Evolutionary conservation across 1,139 yeast species (phyloP).

Genomic region (Scheffersomyces segobiensis): DNA sequence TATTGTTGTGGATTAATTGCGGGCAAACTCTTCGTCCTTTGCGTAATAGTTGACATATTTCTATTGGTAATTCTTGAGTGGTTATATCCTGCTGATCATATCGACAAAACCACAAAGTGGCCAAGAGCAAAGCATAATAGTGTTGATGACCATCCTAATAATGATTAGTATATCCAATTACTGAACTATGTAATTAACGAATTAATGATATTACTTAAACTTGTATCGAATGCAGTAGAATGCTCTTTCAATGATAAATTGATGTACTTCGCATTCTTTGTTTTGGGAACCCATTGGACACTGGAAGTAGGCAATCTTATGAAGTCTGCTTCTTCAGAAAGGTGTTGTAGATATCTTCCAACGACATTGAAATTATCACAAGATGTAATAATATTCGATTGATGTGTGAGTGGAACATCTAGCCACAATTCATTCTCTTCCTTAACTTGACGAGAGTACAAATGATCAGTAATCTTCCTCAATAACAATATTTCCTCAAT

Average conservation of each 20-base stretch:
- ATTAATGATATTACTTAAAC: not conserved
- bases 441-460: constrained; percentile 4
- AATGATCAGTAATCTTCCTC: constrained; percentile 22
- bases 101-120: constrained; percentile 81
- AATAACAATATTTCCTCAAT: constrained; percentile 39
- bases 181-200: not conserved
- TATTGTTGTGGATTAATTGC: constrained; percentile 83
- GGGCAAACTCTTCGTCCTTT: constrained; percentile 74
- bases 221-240: not conserved
- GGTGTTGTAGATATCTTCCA: constrained; percentile 5
- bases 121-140: constrained; percentile 37
- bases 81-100: constrained; percentile 63
- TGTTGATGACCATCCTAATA: not conserved
- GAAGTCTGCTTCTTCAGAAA: constrained; percentile 9
- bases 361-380: constrained; percentile 4
- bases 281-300: constrained; percentile 21
- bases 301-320: constrained; percentile 9
- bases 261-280: constrained; percentile 19
- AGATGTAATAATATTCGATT: not conserved
- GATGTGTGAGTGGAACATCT: not conserved
- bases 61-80: constrained; percentile 64
- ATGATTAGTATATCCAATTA: not conserved
- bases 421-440: constrained; percentile 21
- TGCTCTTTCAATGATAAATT: constrained; percentile 13
- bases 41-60: constrained; percentile 78